Conservation (phyloP, 2,329 filamentous ascomycete genomes). For the Pseudogymnoascus sp. region DNA sequence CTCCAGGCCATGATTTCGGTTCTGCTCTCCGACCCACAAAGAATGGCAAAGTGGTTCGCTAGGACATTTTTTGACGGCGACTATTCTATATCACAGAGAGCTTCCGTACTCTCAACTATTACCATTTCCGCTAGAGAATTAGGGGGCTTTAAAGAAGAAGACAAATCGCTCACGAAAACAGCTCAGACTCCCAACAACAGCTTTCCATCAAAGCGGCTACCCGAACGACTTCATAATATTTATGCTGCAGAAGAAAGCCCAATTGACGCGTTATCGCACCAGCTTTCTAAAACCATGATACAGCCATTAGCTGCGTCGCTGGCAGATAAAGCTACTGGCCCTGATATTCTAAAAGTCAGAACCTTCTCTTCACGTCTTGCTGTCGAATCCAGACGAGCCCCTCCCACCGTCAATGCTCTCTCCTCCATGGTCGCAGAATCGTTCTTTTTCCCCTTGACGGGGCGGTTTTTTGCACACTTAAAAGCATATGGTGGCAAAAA, state of each 20-base stretch:
- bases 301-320: slow-evolving; percentile 73
- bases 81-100: slow-evolving; percentile 78
- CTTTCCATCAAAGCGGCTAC: slow-evolving; percentile 77
- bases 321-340: slow-evolving; percentile 70
- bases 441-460: slow-evolving; percentile 83
- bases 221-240: slow-evolving; percentile 61
- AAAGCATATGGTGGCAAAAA: slow-evolving; percentile 47
- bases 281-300: slow-evolving; percentile 64
- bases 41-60: slow-evolving; percentile 77
- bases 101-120: slow-evolving; percentile 70
- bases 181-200: slow-evolving; percentile 36
- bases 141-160: slow-evolving; percentile 57
- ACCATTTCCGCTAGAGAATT: slow-evolving; percentile 78
- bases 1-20: slow-evolving; percentile 77
- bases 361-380: slow-evolving; percentile 76
- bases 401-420: slow-evolving; percentile 65
- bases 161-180: slow-evolving; percentile 26
- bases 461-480: slow-evolving; percentile 62
- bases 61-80: slow-evolving; percentile 86
- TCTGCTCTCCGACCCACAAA: slow-evolving; percentile 63
- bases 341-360: slow-evolving; percentile 77
- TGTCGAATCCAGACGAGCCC: slow-evolving; percentile 47
- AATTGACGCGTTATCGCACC: slow-evolving; percentile 59
- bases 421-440: slow-evolving; percentile 64
- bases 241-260: slow-evolving; percentile 43